phyloP scores from a whole-genome alignment of 352 stramenopile species.

The Pythium sp. region DNA sequence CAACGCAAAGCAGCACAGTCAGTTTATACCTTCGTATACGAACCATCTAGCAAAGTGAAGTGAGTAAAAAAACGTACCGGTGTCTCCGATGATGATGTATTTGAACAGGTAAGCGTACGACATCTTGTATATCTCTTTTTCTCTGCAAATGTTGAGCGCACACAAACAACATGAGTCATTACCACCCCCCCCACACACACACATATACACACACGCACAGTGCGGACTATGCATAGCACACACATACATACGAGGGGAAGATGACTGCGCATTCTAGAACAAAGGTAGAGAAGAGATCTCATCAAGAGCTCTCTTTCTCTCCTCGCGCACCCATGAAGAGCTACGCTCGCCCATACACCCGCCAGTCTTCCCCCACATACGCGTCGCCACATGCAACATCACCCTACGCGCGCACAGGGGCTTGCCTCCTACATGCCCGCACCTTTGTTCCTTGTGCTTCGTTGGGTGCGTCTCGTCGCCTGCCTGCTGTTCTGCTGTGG shows the following conservation, averaged over 20 bases:
- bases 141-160: background rate
- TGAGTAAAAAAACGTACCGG: conserved; percentile 49
- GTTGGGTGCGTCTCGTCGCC: conserved; percentile 1
- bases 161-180: background rate
- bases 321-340: background rate
- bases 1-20: background rate
- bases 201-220: background rate
- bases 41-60: background rate
- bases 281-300: background rate
- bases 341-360: background rate
- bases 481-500: background rate
- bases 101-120: conserved; percentile 97
- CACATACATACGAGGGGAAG: background rate
- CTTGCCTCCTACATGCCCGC: background rate
- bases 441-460: background rate
- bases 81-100: conserved; percentile 99
- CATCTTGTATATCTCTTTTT: conserved; percentile 44
- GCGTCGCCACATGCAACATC: background rate
- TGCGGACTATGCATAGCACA: background rate
- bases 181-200: background rate
- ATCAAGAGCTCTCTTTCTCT: background rate
- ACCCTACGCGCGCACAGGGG: background rate
- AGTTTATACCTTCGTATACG: background rate
- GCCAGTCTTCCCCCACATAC: background rate
- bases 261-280: background rate